Evolutionary conservation across 2,329 filamentous ascomycete species (phyloP).

Genomic region (Phyllosticta ampelicida): DNA sequence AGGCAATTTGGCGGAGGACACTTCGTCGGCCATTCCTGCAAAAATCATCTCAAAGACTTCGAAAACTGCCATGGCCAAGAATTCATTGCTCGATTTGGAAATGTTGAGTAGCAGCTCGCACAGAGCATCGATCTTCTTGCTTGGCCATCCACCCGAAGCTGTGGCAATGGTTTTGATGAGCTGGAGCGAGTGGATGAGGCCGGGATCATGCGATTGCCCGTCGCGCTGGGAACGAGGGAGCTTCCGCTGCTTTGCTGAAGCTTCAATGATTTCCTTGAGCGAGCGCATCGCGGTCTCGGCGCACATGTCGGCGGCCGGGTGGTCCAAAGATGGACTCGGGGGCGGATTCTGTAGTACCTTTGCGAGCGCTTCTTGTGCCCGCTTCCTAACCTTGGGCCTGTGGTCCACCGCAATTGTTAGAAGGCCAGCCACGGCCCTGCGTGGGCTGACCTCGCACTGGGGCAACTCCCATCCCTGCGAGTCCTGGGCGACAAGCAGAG

Average conservation of each 20-base stretch:
- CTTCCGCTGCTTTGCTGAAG: conserved; percentile 61
- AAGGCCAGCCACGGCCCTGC: conserved; percentile 76
- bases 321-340: conserved; percentile 83
- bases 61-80: conserved; percentile 91
- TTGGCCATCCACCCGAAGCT: conserved; percentile 89
- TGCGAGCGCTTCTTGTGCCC: conserved; percentile 79
- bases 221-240: conserved; percentile 38
- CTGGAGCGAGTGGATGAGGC: conserved; percentile 83
- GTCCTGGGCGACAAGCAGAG: conserved; percentile 84
- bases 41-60: conserved; percentile 98
- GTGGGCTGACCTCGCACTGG: conserved; percentile 71
- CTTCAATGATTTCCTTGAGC: conserved; percentile 63
- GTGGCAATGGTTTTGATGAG: conserved; percentile 81
- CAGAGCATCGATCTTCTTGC: conserved; percentile 83
- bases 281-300: conserved; percentile 80
- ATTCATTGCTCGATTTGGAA: conserved; percentile 83
- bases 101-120: conserved; percentile 85
- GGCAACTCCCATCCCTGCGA: conserved; percentile 77
- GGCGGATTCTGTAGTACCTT: conserved; percentile 76
- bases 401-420: conserved; percentile 76
- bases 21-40: conserved; percentile 75
- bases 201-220: conserved; percentile 59
- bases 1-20: conserved; percentile 81
- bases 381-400: conserved; percentile 85
- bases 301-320: conserved; percentile 93